phyloP scores from a whole-genome alignment of 352 stramenopile species.

The Globisporangium solare region DNA sequence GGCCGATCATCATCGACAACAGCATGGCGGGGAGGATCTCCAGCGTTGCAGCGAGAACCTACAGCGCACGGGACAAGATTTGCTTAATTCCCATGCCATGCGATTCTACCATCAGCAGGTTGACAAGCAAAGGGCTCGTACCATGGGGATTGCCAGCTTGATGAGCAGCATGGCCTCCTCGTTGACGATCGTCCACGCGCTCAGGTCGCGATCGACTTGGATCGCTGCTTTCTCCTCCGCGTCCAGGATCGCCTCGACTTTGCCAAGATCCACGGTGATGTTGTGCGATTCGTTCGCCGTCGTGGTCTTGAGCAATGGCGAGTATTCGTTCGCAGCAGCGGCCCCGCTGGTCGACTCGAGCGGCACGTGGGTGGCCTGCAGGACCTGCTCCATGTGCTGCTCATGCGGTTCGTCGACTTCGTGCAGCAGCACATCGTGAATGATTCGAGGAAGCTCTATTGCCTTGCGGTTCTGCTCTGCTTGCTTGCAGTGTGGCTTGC shows the following conservation, averaged over 20 bases:
- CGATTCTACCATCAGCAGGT: too few species aligned
- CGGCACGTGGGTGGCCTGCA: constrained; percentile 11
- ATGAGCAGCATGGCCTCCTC: constrained; percentile 29
- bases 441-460: constrained; percentile 38
- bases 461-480: neutral
- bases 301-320: constrained; percentile 20
- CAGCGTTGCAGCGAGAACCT: constrained; percentile 36
- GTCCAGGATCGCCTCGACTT: constrained; percentile 29
- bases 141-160: constrained; percentile 32
- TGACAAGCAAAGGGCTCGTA: neutral
- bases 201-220: constrained; percentile 19
- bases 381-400: constrained; percentile 18
- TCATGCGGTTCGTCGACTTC: constrained; percentile 35
- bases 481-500: too few species aligned
- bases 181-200: constrained; percentile 25
- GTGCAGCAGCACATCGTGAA: constrained; percentile 44
- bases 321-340: constrained; percentile 8
- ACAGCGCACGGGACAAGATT: too few species aligned
- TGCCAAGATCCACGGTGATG: constrained; percentile 18
- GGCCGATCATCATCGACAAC: constrained; percentile 58
- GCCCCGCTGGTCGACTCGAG: neutral
- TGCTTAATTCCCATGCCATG: too few species aligned
- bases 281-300: neutral
- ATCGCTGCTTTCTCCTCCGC: constrained; percentile 28
- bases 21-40: constrained; percentile 46